These are phyloP conservation scores for Ceratobasidium papillatum DNA, from an alignment of 1,284 basidiomycete species.

Conservation along the genomic window DNA sequence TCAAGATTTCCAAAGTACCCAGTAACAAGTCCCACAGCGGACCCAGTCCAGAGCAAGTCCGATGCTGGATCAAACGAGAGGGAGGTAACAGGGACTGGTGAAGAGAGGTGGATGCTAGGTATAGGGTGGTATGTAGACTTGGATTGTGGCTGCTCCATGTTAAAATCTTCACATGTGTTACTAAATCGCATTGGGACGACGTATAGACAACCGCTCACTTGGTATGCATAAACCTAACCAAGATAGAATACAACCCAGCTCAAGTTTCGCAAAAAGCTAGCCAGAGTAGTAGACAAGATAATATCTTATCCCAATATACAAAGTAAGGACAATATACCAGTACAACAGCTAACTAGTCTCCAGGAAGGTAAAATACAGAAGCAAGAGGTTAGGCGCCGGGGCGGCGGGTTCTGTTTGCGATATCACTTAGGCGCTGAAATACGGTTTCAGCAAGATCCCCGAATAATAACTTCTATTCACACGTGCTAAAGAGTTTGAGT, in stretches of 20 bases:
- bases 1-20: constrained; percentile 70
- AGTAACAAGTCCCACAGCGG: constrained; percentile 73
- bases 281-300: neutral
- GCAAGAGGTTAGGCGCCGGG: constrained; percentile 5
- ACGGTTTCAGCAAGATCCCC: neutral
- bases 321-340: neutral
- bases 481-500: neutral
- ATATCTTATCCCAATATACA: too few species aligned
- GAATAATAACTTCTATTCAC: neutral
- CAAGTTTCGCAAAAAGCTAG: neutral
- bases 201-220: neutral
- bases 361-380: neutral
- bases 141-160: constrained; percentile 25
- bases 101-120: constrained; percentile 37
- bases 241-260: neutral
- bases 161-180: neutral
- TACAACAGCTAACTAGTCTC: neutral
- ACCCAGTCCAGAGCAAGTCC: constrained; percentile 89
- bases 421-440: neutral
- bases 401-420: neutral
- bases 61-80: constrained; percentile 90
- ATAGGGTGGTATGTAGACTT: constrained; percentile 36
- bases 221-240: constrained; percentile 1
- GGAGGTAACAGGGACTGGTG: constrained; percentile 56
- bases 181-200: neutral